Evolutionary conservation across 345 rosid species (phyloP), one percentile per base, ranked within the genome.

Genomic region (Bruguiera gymnorhiza): DNA sequence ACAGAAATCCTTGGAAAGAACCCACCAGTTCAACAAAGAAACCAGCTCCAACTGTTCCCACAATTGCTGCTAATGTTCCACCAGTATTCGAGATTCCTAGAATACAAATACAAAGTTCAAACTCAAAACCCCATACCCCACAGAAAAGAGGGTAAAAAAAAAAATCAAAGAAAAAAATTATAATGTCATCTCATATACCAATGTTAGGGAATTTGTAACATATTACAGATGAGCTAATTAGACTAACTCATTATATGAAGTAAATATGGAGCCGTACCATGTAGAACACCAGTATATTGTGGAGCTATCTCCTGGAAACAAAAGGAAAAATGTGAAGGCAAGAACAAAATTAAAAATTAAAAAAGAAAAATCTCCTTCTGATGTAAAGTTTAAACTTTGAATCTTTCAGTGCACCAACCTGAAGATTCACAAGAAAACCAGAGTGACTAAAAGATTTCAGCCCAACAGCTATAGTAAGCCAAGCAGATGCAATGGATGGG

Each of bases 31-130:
- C 97, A 26, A 89, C 97, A 75, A 91, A 95, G 84, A 85, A 95
- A 73, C 97, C 97, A 76, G 92, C 83, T 81, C 99, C 97, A 69
- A 95, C 91, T 9, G 99, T 91, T 65, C 99, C 99, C 68, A 88
- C 58, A 79, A 95, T 91, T 56, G 99, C 99, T 37, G 99, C 97
- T 36, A 83, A 66, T 26, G 97, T 95, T 54, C 97, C 97, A 6
- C 86, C 96, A 39, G 99, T 88, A 67, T 88, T 88, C 61, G 97
- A 83, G 50, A 95, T 74, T 76, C 98, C 98, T 94, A 73, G n/a
- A 74, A 69, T 65, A 70, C 81, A 60, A 63, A 65, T 34, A 8
- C 6, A 61, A 50, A 59, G 20, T 43, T 18, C 15, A 9, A 8
- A 34, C 37, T 43, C 18, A 43, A 13, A 34, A 34, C 37, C 37